phyloP scores from a whole-genome alignment of 1,139 yeast species.

The Magnusiomyces paraingens region DNA sequence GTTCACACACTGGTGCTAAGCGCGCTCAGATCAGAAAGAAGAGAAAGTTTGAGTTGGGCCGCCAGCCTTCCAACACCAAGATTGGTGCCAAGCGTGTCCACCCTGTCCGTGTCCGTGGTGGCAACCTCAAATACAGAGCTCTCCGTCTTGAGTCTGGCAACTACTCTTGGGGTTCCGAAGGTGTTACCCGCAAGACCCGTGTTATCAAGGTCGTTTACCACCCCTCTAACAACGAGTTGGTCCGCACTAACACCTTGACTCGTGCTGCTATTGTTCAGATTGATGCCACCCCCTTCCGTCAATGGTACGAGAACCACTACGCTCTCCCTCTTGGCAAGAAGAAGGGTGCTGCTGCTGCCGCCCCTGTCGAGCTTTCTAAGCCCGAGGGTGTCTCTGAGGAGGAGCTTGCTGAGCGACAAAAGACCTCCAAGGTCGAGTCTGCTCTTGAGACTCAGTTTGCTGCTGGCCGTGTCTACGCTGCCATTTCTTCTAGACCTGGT shows the following conservation, averaged over 20 bases:
- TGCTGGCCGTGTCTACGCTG: slow-evolving; percentile 73
- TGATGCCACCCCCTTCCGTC: slow-evolving; percentile 99
- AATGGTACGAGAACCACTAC: slow-evolving; percentile 98
- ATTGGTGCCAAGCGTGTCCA: slow-evolving; percentile 99
- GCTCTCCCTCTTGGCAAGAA: slow-evolving; percentile 91
- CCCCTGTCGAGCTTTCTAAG: slow-evolving; percentile 75
- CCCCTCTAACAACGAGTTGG: slow-evolving; percentile 99
- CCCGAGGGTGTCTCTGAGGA: slow-evolving; percentile 92
- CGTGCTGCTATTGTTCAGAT: slow-evolving; percentile 98
- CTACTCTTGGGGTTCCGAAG: slow-evolving; percentile 99
- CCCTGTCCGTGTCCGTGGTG: slow-evolving; percentile 99
- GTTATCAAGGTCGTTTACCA: slow-evolving; percentile 96
- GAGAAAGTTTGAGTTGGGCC: slow-evolving; percentile 99
- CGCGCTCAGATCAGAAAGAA: slow-evolving; percentile 99
- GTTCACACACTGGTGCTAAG: slow-evolving; percentile 99
- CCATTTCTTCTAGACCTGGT: slow-evolving; percentile 99
- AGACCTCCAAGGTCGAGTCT: slow-evolving; percentile 48
- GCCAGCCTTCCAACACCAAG: slow-evolving; percentile 99
- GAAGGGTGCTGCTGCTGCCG: slow-evolving; percentile 43
- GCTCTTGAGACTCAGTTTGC: slow-evolving; percentile 54
- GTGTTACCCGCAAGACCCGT: slow-evolving; percentile 98
- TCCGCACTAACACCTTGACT: slow-evolving; percentile 99
- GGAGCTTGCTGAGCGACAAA: slow-evolving; percentile 51
- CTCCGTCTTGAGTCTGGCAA: slow-evolving; percentile 98
- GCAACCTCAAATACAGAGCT: slow-evolving; percentile 99